phyloP scores from a whole-genome alignment of 2,329 filamentous ascomycete genomes.

The Neobulgaria alba region DNA sequence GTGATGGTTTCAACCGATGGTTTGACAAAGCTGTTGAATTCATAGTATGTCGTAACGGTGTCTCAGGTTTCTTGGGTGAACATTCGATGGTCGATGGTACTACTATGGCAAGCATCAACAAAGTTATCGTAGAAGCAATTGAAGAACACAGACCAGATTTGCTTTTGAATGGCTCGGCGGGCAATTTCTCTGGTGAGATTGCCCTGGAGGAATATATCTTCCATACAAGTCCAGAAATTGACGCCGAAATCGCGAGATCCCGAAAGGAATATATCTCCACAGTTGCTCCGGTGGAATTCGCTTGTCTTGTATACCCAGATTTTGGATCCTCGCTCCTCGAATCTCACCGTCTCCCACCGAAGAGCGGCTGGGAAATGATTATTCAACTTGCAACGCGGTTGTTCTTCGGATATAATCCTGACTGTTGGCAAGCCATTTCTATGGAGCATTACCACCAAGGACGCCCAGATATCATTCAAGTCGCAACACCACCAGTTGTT shows the following conservation, averaged over 20 bases:
- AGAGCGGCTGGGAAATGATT: conserved; percentile 1
- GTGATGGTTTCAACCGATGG: conserved; percentile 21
- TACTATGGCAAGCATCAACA: conserved; percentile 10
- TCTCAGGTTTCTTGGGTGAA: conserved; percentile 19
- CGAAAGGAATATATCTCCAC: background rate
- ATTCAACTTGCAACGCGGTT: conserved; percentile 1
- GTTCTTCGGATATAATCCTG: background rate
- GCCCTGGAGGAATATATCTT: background rate
- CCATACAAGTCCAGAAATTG: background rate
- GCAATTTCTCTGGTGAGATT: too few relatives aligned
- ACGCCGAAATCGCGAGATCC: background rate
- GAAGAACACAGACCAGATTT: background rate
- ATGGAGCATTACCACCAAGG: conserved; percentile 3
- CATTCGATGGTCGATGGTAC: conserved; percentile 21
- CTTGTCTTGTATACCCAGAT: too few relatives aligned
- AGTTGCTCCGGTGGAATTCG: too few relatives aligned
- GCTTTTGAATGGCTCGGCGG: too few relatives aligned
- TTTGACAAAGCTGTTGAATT: conserved; percentile 24
- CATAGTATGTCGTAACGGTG: conserved; percentile 22
- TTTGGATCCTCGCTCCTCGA: background rate
- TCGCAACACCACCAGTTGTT: background rate
- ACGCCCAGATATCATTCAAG: conserved; percentile 2
- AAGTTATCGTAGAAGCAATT: conserved; percentile 5
- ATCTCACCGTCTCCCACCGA: background rate
- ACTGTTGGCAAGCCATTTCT: conserved; percentile 2